phyloP scores from a whole-genome alignment of 306 rosid genomes.

The Cicer pinnatifidum region DNA sequence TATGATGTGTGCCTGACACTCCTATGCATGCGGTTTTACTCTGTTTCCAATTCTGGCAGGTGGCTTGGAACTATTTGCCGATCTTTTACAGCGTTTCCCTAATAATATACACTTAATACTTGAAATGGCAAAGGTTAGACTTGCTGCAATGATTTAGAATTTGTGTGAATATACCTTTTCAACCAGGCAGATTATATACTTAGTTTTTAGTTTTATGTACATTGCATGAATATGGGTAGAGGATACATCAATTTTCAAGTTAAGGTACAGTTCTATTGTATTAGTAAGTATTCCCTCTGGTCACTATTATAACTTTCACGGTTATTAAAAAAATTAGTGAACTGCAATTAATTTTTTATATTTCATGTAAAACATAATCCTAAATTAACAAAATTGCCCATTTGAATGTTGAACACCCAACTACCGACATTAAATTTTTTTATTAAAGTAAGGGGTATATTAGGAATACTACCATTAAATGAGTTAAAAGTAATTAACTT shows the following conservation, averaged over 20 bases:
- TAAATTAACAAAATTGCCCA: too few relatives aligned
- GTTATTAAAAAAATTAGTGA: too few relatives aligned
- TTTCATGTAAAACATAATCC: too few relatives aligned
- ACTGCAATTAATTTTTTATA: too few relatives aligned
- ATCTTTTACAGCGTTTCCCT: conserved; percentile 95
- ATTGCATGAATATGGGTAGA: background rate
- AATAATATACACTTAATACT: conserved; percentile 84
- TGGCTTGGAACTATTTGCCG: conserved; percentile 85
- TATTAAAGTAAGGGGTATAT: too few relatives aligned
- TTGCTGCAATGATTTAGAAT: conserved; percentile 41
- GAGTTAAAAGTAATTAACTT: too few relatives aligned
- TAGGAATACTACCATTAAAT: too few relatives aligned
- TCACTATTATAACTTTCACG: too few relatives aligned
- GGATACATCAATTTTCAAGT: conserved; percentile 1
- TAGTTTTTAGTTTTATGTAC: background rate
- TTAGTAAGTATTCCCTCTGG: too few relatives aligned
- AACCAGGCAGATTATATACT: conserved; percentile 26
- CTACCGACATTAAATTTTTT: too few relatives aligned
- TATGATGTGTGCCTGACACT: conserved; percentile 26
- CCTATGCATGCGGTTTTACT: conserved; percentile 35
- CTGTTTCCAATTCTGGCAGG: conserved; percentile 60
- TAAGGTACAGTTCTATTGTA: background rate
- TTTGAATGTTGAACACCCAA: too few relatives aligned
- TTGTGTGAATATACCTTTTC: conserved; percentile 24
- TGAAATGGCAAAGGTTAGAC: conserved; percentile 91